phyloP scores from a whole-genome alignment of 1,139 yeast genomes.

The Cylindricascospora bacillispora region DNA sequence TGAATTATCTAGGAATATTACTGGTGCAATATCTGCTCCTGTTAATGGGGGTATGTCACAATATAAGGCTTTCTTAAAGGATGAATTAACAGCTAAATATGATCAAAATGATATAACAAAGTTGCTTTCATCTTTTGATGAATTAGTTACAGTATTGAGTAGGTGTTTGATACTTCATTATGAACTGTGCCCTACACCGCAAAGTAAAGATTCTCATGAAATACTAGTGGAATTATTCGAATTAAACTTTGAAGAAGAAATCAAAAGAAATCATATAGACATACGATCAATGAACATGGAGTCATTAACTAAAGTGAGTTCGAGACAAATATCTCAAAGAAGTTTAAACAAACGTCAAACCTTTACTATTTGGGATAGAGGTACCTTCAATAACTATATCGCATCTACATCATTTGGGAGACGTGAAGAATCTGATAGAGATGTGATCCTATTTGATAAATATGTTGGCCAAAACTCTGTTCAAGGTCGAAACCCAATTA shows the following conservation, averaged over 20 bases:
- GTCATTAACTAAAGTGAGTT: conserved; percentile 17
- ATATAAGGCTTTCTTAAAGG: conserved; percentile 53
- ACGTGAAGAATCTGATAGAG: too few relatives aligned
- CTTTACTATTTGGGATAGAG: neutral
- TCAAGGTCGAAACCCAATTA: too few relatives aligned
- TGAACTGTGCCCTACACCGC: conserved; percentile 40
- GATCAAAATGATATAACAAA: conserved; percentile 38
- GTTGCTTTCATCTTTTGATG: conserved; percentile 53
- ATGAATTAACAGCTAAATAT: conserved; percentile 24
- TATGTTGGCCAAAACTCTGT: too few relatives aligned
- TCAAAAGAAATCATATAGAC: conserved; percentile 25
- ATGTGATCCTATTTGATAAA: neutral
- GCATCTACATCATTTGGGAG: too few relatives aligned
- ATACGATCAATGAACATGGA: conserved; percentile 6
- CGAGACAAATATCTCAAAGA: neutral
- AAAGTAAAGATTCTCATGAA: conserved; percentile 51
- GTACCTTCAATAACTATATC: too few relatives aligned
- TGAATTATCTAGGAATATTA: conserved; percentile 63
- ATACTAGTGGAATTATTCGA: conserved; percentile 51
- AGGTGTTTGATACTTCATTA: conserved; percentile 63
- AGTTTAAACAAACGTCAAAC: neutral
- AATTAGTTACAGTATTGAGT: conserved; percentile 51
- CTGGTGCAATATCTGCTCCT: conserved; percentile 88
- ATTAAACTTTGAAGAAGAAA: conserved; percentile 59
- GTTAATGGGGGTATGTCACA: conserved; percentile 89